Conservation (phyloP, 2,329 filamentous ascomycete species). For the Periconia digitata region DNA sequence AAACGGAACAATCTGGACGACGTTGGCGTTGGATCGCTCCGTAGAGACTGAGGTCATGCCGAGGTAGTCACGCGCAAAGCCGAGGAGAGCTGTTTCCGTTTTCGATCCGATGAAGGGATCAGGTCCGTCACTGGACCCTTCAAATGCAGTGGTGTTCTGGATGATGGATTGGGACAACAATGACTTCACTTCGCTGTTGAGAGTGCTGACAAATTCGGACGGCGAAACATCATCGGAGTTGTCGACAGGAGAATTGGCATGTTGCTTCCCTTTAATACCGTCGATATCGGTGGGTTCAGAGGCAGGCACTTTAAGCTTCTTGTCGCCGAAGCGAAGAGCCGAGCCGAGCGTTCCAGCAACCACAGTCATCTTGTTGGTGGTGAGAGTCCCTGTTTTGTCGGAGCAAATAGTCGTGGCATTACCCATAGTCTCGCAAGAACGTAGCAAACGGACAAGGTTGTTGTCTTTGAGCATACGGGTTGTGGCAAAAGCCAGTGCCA, state of each 20-base stretch:
- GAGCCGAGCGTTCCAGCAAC: constrained; percentile 70
- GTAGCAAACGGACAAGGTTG: constrained; percentile 68
- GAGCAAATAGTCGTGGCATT: constrained; percentile 77
- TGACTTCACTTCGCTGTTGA: constrained; percentile 56
- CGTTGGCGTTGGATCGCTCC: constrained; percentile 63
- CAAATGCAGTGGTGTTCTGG: constrained; percentile 46
- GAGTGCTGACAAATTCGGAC: constrained; percentile 55
- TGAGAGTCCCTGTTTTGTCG: constrained; percentile 53
- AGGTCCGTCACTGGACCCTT: constrained; percentile 44
- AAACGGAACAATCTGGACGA: constrained; percentile 61
- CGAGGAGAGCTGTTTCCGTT: constrained; percentile 74
- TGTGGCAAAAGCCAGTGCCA: constrained; percentile 68
- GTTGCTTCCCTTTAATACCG: constrained; percentile 34
- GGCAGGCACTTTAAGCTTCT: constrained; percentile 31
- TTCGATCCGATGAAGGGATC: constrained; percentile 71
- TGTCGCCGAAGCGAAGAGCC: constrained; percentile 57
- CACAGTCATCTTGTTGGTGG: constrained; percentile 57
- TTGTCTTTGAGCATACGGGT: constrained; percentile 70
- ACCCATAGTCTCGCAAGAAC: constrained; percentile 71
- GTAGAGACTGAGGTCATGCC: constrained; percentile 64
- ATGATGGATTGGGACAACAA: constrained; percentile 60
- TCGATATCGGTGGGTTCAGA: constrained; percentile 23
- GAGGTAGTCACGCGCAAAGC: constrained; percentile 66
- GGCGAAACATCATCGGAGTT: constrained; percentile 53
- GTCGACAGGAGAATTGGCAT: constrained; percentile 38